Conservation (phyloP, 352 stramenopile genomes). For the Elongisporangium undulatum region DNA sequence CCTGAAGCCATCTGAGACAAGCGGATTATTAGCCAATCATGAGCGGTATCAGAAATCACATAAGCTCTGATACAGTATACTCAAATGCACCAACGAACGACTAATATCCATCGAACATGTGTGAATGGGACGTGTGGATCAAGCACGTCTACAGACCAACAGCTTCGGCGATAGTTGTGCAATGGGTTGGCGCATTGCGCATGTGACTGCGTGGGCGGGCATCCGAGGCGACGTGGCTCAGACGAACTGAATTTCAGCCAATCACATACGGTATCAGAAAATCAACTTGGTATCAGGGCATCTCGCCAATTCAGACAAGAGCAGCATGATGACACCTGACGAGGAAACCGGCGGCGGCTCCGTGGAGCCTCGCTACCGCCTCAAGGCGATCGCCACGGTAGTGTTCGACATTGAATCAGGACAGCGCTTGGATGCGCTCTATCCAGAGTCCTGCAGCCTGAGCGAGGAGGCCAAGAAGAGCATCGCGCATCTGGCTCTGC, state of each 20-base stretch:
- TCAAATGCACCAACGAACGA: too few relatives aligned
- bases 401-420: slow-evolving; percentile 82
- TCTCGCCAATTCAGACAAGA: not conserved
- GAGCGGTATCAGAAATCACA: not conserved
- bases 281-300: not conserved
- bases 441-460: slow-evolving; percentile 40
- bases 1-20: not conserved
- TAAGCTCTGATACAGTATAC: not conserved
- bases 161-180: too few relatives aligned
- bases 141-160: too few relatives aligned
- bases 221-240: too few relatives aligned
- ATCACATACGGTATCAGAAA: not conserved
- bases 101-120: too few relatives aligned
- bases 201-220: too few relatives aligned
- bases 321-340: not conserved
- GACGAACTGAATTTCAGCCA: not conserved
- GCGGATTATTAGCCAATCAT: not conserved
- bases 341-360: not conserved
- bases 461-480: slow-evolving; percentile 53
- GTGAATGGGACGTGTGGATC: too few relatives aligned
- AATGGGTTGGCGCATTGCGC: too few relatives aligned
- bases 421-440: slow-evolving; percentile 62
- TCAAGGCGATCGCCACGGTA: slow-evolving; percentile 64
- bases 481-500: slow-evolving; percentile 71
- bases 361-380: slow-evolving; percentile 23